Percentiles rank a stretch among this genome's conserved stretches.
Evolutionary conservation across 2,329 filamentous ascomycete species (phyloP).

Genomic region (Diaporthe caulivora): DNA sequence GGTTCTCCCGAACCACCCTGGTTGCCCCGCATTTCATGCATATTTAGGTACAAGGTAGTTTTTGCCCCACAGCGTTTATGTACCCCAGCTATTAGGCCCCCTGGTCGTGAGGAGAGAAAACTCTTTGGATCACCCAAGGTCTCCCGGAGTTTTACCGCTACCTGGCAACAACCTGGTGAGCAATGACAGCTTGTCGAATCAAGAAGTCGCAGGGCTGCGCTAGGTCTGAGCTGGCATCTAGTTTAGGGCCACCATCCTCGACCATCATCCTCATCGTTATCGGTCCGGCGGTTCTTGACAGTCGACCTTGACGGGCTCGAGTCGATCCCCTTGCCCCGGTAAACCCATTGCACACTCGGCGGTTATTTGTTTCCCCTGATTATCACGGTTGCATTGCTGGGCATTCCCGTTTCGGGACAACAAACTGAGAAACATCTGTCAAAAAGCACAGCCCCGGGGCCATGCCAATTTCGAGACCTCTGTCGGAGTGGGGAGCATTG

Average conservation of each 20-base stretch:
- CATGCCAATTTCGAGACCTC: neutral
- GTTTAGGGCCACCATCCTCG: no score
- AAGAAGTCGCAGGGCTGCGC: neutral
- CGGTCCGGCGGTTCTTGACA: neutral
- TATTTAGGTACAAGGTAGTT: neutral
- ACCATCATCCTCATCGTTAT: neutral
- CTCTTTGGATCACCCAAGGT: neutral
- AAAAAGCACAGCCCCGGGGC: neutral
- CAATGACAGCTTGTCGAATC: neutral
- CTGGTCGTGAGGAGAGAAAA: neutral
- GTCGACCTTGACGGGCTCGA: neutral
- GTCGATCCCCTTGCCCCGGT: neutral
- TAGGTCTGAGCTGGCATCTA: constrained; percentile 12
- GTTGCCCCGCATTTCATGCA: constrained; percentile 19
- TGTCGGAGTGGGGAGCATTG: neutral
- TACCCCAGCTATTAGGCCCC: constrained; percentile 2
- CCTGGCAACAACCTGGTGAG: neutral
- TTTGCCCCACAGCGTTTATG: neutral
- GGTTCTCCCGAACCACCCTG: neutral
- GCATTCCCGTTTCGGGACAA: constrained; percentile 9
- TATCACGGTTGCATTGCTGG: neutral
- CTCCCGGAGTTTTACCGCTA: neutral
- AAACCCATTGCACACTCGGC: neutral
- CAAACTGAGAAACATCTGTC: neutral
- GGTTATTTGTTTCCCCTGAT: constrained; percentile 28